phyloP scores from a whole-genome alignment of 441 rosid genomes.

The Aquilaria agallochum region DNA sequence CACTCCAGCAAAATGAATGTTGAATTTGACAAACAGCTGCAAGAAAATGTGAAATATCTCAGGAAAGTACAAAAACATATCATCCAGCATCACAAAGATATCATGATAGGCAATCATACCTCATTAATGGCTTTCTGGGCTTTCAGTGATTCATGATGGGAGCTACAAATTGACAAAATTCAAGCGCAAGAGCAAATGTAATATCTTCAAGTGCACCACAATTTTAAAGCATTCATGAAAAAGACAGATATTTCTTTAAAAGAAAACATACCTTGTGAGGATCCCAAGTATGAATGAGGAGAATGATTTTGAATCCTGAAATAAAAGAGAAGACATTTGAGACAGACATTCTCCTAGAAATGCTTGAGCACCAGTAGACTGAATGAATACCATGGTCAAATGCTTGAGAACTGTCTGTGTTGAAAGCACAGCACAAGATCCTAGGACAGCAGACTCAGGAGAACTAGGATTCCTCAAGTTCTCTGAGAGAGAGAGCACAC shows the following conservation, averaged over 20 bases:
- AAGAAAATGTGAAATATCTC: slow-evolving; percentile 23
- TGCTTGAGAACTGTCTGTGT: slow-evolving; percentile 93
- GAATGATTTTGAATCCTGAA: slow-evolving; percentile 87
- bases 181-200: slow-evolving; percentile 15
- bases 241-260: slow-evolving; percentile 11
- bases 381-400: slow-evolving; percentile 74
- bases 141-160: slow-evolving; percentile 95
- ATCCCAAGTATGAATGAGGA: slow-evolving; percentile 82
- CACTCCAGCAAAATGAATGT: slow-evolving; percentile 91
- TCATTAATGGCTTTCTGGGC: slow-evolving; percentile 95
- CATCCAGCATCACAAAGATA: slow-evolving; percentile 4
- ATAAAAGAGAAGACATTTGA: slow-evolving; percentile 33
- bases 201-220: slow-evolving; percentile 9
- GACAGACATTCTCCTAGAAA: slow-evolving; percentile 11
- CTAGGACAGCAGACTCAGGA: slow-evolving; percentile 82
- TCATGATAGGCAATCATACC: slow-evolving; percentile 39
- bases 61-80: slow-evolving; percentile 16
- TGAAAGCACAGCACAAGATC: slow-evolving; percentile 95
- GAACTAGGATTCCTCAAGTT: slow-evolving; percentile 63
- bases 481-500: slow-evolving; percentile 69
- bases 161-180: slow-evolving; percentile 46
- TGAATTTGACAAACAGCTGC: slow-evolving; percentile 99
- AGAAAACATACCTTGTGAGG: slow-evolving; percentile 69
- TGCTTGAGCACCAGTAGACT: slow-evolving; percentile 19
- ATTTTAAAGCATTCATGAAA: slow-evolving; percentile 11